Evolutionary conservation across 805 yeast species (phyloP).

Genomic region (Wickerhamiella parazyma): DNA sequence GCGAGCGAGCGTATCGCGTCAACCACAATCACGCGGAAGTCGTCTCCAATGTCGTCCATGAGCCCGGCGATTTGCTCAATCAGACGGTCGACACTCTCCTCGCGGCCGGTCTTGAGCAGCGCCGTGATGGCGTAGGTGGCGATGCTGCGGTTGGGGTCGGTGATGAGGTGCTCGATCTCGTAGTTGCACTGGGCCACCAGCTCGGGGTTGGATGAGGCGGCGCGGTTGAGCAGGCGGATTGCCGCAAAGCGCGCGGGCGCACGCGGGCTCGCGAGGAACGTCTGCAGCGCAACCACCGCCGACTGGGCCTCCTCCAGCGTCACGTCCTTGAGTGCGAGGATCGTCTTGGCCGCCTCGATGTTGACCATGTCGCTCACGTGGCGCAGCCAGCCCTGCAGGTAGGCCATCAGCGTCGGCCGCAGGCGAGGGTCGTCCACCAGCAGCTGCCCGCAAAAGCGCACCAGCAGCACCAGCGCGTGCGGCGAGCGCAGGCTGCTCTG

Average conservation of each 20-base stretch:
- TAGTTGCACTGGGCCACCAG: conserved; percentile 57
- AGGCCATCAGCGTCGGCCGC: conserved; percentile 43
- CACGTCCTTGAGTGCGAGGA: conserved; percentile 42
- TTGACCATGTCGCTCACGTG: conserved; percentile 82
- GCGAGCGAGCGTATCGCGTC: conserved; percentile 91
- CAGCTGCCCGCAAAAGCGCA: conserved; percentile 65
- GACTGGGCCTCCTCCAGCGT: conserved; percentile 44
- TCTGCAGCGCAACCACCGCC: conserved; percentile 63
- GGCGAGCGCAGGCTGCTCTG: conserved; percentile 57
- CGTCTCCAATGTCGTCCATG: conserved; percentile 90
- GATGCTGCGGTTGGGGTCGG: conserved; percentile 78
- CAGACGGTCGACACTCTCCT: conserved; percentile 75
- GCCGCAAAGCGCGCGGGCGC: conserved; percentile 87
- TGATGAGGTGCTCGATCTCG: conserved; percentile 76
- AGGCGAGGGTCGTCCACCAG: conserved; percentile 58
- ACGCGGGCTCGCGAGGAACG: conserved; percentile 72
- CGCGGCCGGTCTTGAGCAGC: conserved; percentile 84
- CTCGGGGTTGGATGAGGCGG: conserved; percentile 69
- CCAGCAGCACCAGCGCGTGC: conserved; percentile 71
- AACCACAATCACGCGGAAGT: conserved; percentile 84
- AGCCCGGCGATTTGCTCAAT: conserved; percentile 76
- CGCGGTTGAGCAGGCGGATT: conserved; percentile 72
- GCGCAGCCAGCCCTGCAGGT: conserved; percentile 55
- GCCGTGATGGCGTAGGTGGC: conserved; percentile 97
- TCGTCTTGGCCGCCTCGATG: conserved; percentile 77